phyloP scores from a whole-genome alignment of 768 basidiomycete species.

The Collybia sordida region DNA sequence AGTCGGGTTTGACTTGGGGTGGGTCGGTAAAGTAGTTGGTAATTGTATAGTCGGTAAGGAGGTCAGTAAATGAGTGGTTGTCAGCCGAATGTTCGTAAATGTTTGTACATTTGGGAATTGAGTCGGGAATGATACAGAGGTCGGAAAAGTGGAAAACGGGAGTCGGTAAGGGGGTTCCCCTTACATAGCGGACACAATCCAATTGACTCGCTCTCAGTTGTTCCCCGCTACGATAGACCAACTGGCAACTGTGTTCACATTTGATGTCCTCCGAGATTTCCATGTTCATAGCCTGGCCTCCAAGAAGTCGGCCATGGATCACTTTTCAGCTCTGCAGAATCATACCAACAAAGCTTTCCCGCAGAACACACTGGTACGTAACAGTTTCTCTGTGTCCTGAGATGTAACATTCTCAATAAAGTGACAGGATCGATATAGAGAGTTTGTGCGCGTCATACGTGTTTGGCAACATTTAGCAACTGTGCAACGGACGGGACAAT shows the following conservation, averaged over 20 bases:
- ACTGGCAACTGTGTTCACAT: slow-evolving; percentile 17
- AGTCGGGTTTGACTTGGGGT: no score
- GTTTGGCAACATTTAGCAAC: slow-evolving; percentile 21
- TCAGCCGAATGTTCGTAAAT: no score
- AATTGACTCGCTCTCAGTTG: not conserved
- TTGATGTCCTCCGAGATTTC: slow-evolving; percentile 22
- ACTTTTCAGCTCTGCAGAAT: slow-evolving; percentile 15
- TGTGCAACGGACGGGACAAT: slow-evolving; percentile 19
- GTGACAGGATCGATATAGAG: slow-evolving; percentile 18
- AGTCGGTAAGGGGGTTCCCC: no score
- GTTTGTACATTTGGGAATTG: no score
- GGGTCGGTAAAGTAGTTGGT: no score
- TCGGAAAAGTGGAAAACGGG: no score
- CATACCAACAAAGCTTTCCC: slow-evolving; percentile 21
- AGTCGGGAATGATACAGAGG: no score
- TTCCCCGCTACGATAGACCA: slow-evolving; percentile 15
- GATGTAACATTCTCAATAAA: not conserved
- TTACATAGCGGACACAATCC: not conserved
- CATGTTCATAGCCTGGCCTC: slow-evolving; percentile 27
- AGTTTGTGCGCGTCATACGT: slow-evolving; percentile 18
- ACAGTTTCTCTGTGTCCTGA: not conserved
- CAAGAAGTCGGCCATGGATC: slow-evolving; percentile 31
- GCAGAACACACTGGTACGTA: slow-evolving; percentile 20
- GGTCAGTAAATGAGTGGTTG: no score
- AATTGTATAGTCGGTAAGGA: no score